A percentile compares a stretch with the other conserved stretches of the same genome.
phyloP scores from a whole-genome alignment of 75 land plant species.

The Pseudotsuga menziesii region DNA sequence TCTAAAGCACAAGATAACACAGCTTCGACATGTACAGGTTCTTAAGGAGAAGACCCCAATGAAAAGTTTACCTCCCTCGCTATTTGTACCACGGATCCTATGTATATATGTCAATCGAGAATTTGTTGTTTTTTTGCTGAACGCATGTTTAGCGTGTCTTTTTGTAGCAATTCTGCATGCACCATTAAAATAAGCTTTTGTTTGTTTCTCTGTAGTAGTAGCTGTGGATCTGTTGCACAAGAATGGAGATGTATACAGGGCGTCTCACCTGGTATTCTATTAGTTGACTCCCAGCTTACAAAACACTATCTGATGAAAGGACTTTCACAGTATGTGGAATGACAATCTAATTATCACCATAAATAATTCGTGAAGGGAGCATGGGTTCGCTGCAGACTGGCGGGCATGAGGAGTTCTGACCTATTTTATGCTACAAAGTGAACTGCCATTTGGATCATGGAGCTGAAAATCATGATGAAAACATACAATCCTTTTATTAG shows the following conservation, averaged over 20 bases:
- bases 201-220: constrained; percentile 61
- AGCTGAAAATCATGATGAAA: no score
- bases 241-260: constrained; percentile 82
- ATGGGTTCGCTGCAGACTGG: constrained; percentile 89
- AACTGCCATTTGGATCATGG: no score
- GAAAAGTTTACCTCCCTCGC: constrained; percentile 39
- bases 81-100: constrained; percentile 69
- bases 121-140: constrained; percentile 64
- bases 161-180: constrained; percentile 56
- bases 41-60: constrained; percentile 74
- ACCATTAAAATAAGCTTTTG: constrained; percentile 70
- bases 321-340: constrained; percentile 86
- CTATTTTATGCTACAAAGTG: no score
- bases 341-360: constrained; percentile 87
- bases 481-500: no score
- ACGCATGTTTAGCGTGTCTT: constrained; percentile 62
- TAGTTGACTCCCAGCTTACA: constrained; percentile 90
- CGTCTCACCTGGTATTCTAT: constrained; percentile 76
- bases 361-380: constrained; percentile 85
- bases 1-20: constrained; percentile 55
- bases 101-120: constrained; percentile 59
- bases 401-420: constrained; percentile 16
- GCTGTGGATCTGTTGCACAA: constrained; percentile 77
- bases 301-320: constrained; percentile 64
- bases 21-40: constrained; percentile 67